phyloP scores from a whole-genome alignment of 495 filamentous ascomycete genomes.

The Neurospora discreta region DNA sequence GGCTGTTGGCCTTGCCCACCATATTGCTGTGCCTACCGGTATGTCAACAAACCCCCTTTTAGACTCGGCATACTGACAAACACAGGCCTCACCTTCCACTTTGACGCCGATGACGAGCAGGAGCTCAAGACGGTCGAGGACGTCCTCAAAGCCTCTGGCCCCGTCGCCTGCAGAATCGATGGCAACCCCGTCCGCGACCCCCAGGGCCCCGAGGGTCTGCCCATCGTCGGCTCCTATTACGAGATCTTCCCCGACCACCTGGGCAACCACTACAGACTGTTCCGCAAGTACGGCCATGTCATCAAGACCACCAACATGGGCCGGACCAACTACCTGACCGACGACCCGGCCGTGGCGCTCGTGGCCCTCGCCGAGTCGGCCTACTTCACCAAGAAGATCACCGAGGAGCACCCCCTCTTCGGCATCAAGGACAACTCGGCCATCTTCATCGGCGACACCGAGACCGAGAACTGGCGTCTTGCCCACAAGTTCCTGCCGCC shows the following conservation, averaged over 20 bases:
- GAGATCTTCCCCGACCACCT: slow-evolving; percentile 49
- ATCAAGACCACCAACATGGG: slow-evolving; percentile 46
- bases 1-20: slow-evolving; percentile 21
- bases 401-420: slow-evolving; percentile 35
- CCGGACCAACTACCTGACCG: slow-evolving; percentile 36
- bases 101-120: slow-evolving; percentile 12
- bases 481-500: slow-evolving; percentile 49
- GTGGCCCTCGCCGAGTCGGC: slow-evolving; percentile 33
- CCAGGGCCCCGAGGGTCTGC: slow-evolving; percentile 36
- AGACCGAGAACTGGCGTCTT: slow-evolving; percentile 33
- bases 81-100: slow-evolving; percentile 31
- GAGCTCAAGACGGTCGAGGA: slow-evolving; percentile 18
- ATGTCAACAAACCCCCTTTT: not conserved
- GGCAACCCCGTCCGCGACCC: slow-evolving; percentile 31
- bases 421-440: slow-evolving; percentile 36
- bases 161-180: slow-evolving; percentile 34
- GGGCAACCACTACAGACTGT: slow-evolving; percentile 47
- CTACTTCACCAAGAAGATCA: slow-evolving; percentile 45
- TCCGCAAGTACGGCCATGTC: slow-evolving; percentile 40
- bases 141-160: slow-evolving; percentile 16
- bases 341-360: slow-evolving; percentile 33
- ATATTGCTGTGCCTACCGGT: slow-evolving; percentile 27
- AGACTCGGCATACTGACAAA: not conserved
- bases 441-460: slow-evolving; percentile 43
- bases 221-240: slow-evolving; percentile 40